These are phyloP conservation scores for Rusavskia elegans DNA, from an alignment of 495 filamentous ascomycete genomes.

Conservation along the genomic window DNA sequence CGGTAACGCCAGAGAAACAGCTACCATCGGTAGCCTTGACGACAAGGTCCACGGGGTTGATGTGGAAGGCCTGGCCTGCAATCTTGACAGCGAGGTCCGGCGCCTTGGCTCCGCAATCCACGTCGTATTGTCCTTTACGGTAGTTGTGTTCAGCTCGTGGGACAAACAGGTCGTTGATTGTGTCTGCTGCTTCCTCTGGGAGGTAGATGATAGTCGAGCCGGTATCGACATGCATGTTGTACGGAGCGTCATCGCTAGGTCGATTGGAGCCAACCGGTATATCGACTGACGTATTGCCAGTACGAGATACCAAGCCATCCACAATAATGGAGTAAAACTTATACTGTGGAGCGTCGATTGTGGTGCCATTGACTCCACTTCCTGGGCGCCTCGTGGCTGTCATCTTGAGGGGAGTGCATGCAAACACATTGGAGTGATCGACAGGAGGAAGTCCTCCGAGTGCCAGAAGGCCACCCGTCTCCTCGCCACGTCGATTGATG, in stretches of 20 bases:
- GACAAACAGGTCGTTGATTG: conserved; percentile 34
- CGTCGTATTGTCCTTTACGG: conserved; percentile 31
- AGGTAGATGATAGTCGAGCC: conserved; percentile 28
- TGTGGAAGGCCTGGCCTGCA: conserved; percentile 28
- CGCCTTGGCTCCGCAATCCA: conserved; percentile 35
- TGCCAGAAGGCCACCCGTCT: conserved; percentile 24
- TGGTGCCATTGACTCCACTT: too few species aligned
- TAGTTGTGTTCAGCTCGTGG: conserved; percentile 34
- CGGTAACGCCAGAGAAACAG: conserved; percentile 32
- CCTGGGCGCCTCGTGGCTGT: too few species aligned
- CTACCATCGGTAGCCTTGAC: conserved; percentile 16
- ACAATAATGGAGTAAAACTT: too few species aligned
- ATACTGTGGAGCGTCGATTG: too few species aligned
- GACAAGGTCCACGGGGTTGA: conserved; percentile 42
- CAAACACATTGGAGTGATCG: conserved; percentile 17
- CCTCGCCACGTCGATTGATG: conserved; percentile 10
- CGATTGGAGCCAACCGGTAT: too few species aligned
- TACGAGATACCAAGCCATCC: too few species aligned
- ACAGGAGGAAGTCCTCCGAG: conserved; percentile 37
- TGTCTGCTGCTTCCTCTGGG: conserved; percentile 26
- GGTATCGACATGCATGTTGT: conserved; percentile 18
- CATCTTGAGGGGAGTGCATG: conserved; percentile 21
- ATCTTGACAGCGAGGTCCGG: conserved; percentile 38
- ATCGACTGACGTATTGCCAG: too few species aligned
- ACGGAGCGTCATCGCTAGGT: too few species aligned